Base-by-base conservation (phyloP, 2,329 filamentous ascomycete genomes). In the Aspergillus sp. region DNA sequence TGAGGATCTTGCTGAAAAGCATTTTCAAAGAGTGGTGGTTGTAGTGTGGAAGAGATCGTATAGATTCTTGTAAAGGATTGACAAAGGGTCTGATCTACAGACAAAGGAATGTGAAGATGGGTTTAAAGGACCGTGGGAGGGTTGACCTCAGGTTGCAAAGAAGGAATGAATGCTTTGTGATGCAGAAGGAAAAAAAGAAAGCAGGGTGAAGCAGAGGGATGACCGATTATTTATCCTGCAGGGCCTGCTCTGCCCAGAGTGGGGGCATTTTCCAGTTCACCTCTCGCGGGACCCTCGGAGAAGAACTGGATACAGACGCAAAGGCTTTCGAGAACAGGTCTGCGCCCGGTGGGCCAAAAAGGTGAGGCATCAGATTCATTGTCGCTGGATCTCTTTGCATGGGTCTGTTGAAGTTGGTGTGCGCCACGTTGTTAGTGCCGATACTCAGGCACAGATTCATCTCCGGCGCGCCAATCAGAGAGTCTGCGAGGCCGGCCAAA, bases 1-100 rank as follows among this genome's bases (percentile, higher is more conserved):
- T 44, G 39, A 58, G 30, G 51, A 58, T 24, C 38, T 58, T 58
- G 56, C 24, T 30, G 56, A 58, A 54, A 39, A 45, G n/a, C 56
- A 58, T 58, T 32, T 43, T 53, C 26, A 38, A 44, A 32, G 48
- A 56, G 49, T 43, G 34, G 17, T 48, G 8, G 32, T 38, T 2
- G 34, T 50, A 12, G 43, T 48, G 18, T 42, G 24, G 24, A 30
- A 52, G 44, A 43, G 50, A 53, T 50, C 32, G 18, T 45, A 34
- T 22, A 26, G 39, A 43, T 58, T 18, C n/a, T 13, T 54, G n/a
- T 11, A 30, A 58, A 54, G 43, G 45, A 54, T 45, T 44, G 56
- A 48, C 32, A 22, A 53, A 42, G 7, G 18, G 45, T 41, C 56
- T 54, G 56, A 47, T 58, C 56, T 26, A 57, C 55, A 54, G 55